Conservation (phyloP, 2,329 filamentous ascomycete genomes). For the Epichloe festucae region DNA sequence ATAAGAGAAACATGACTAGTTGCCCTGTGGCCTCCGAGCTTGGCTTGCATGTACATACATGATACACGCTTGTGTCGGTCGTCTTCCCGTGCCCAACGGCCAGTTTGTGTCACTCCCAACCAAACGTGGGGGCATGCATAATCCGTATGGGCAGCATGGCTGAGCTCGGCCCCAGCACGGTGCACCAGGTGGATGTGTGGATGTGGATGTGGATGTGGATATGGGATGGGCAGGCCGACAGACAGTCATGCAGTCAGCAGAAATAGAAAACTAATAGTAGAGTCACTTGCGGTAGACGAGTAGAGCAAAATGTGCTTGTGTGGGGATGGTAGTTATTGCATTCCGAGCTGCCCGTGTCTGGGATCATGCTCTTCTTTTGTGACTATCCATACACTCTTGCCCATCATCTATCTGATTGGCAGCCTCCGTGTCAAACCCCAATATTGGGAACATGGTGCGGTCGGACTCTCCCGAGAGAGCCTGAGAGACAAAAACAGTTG, state of each 20-base stretch:
- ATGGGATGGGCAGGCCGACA: too few species aligned
- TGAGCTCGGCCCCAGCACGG: too few species aligned
- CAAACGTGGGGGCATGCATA: background rate
- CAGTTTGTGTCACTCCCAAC: background rate
- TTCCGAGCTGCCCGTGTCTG: background rate
- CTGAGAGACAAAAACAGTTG: background rate
- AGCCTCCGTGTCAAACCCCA: background rate
- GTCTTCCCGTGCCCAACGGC: background rate
- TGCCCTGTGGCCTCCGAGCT: background rate
- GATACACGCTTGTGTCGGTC: background rate
- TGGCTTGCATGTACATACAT: background rate
- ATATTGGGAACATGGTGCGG: background rate
- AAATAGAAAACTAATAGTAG: background rate
- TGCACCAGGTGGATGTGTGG: too few species aligned
- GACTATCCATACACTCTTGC: background rate
- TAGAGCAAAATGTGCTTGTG: background rate
- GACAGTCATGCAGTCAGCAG: too few species aligned
- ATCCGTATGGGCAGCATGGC: too few species aligned
- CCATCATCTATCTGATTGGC: conserved; percentile 6
- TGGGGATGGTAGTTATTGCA: background rate
- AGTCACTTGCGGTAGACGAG: background rate
- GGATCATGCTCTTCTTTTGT: background rate
- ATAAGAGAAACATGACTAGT: background rate
- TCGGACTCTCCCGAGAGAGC: background rate
- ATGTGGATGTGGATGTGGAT: too few species aligned